phyloP scores from a whole-genome alignment of 169 alveolate species.

The Cryptosporidium felis region DNA sequence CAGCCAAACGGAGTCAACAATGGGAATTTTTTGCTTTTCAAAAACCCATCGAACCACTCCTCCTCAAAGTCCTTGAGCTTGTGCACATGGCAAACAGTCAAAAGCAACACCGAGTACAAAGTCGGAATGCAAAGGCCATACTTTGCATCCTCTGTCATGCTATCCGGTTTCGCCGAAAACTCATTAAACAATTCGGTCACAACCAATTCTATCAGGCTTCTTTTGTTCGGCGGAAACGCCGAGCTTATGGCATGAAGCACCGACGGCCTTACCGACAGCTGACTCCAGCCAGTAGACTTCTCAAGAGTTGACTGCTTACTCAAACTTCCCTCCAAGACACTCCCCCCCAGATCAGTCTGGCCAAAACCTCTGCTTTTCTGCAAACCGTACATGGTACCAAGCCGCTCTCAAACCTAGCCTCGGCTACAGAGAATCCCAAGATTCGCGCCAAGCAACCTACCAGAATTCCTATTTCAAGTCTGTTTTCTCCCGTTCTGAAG shows the following conservation, averaged over 20 bases:
- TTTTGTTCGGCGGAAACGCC: constrained; percentile 58
- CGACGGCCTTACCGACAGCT: constrained; percentile 41
- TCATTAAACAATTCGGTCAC: constrained; percentile 35
- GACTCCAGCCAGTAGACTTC: background rate
- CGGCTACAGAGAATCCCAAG: too few species aligned
- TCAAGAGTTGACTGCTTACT: too few species aligned
- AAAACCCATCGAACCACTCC: constrained; percentile 64
- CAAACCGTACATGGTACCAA: too few species aligned
- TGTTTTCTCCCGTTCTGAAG: too few species aligned
- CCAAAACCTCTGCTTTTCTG: too few species aligned
- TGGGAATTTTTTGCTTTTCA: constrained; percentile 42
- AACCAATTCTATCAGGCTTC: constrained; percentile 32
- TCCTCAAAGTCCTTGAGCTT: constrained; percentile 46
- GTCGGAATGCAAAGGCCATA: constrained; percentile 57
- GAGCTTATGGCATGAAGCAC: constrained; percentile 40
- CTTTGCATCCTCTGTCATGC: constrained; percentile 42
- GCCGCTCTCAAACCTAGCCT: too few species aligned
- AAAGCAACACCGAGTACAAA: constrained; percentile 28
- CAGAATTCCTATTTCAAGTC: too few species aligned
- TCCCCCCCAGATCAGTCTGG: too few species aligned
- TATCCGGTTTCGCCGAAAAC: constrained; percentile 46
- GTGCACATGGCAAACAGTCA: constrained; percentile 59
- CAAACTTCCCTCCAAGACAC: too few species aligned
- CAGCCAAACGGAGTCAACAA: constrained; percentile 62
- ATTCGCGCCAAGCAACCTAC: too few species aligned